A percentile compares a stretch with the other conserved stretches of the same genome.
Evolutionary conservation across 495 filamentous ascomycete genomes (phyloP).

Genomic region (Talaromyces stipitatus): DNA sequence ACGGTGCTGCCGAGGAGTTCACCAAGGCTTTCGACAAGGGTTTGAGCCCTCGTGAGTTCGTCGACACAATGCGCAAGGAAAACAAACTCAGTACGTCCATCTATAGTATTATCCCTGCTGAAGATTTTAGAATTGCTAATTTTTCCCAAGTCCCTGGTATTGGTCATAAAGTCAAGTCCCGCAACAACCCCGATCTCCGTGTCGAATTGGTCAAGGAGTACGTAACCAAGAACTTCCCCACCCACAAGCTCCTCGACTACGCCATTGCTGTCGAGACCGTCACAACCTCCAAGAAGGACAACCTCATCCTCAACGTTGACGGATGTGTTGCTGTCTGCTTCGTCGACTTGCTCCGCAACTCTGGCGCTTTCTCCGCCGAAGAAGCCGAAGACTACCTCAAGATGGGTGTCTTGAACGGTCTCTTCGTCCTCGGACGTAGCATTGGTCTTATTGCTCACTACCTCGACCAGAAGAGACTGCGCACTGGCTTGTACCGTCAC

Average conservation of each 20-base stretch:
- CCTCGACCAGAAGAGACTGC: slow-evolving; percentile 97
- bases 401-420: slow-evolving; percentile 98
- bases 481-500: slow-evolving; percentile 97
- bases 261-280: slow-evolving; percentile 96
- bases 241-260: slow-evolving; percentile 94
- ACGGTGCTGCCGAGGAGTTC: slow-evolving; percentile 97
- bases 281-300: slow-evolving; percentile 99
- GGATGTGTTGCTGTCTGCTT: slow-evolving; percentile 98
- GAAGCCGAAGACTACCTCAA: slow-evolving; percentile 52
- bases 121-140: slow-evolving; percentile 22
- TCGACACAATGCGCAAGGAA: slow-evolving; percentile 97
- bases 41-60: slow-evolving; percentile 95
- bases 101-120: neutral
- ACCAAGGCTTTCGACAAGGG: slow-evolving; percentile 97
- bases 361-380: slow-evolving; percentile 74
- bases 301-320: slow-evolving; percentile 98
- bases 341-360: slow-evolving; percentile 94
- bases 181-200: slow-evolving; percentile 99
- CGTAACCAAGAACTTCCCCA: slow-evolving; percentile 94
- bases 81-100: slow-evolving; percentile 85
- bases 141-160: slow-evolving; percentile 73
- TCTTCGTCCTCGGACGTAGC: slow-evolving; percentile 91
- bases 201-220: slow-evolving; percentile 99
- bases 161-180: slow-evolving; percentile 97
- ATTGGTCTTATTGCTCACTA: slow-evolving; percentile 99